Percentiles rank a stretch among this genome's conserved stretches.
These are phyloP conservation scores for Echinochloa phyllopogon DNA, from an alignment of 176 grass and related monocot genomes.

Conservation along the genomic window DNA sequence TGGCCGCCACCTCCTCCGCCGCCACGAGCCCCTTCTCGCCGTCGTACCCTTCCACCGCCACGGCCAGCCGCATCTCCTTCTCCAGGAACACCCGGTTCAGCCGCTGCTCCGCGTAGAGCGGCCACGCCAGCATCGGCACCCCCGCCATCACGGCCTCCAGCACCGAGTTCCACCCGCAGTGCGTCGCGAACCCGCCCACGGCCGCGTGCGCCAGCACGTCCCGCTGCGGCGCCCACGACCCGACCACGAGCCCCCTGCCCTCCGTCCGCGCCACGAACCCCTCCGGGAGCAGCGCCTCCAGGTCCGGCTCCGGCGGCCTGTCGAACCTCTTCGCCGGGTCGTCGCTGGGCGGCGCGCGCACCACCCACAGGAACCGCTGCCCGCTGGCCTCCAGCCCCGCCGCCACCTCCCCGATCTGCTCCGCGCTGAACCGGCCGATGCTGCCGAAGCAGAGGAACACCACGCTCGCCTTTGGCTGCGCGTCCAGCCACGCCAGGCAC, in stretches of 20 bases:
- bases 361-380: constrained; percentile 70
- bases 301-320: constrained; percentile 29
- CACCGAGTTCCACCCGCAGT: constrained; percentile 60
- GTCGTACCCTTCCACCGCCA: constrained; percentile 53
- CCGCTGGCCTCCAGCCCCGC: constrained; percentile 58
- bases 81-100: constrained; percentile 65
- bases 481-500: constrained; percentile 64
- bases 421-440: constrained; percentile 47
- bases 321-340: constrained; percentile 36
- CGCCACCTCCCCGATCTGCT: constrained; percentile 61
- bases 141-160: constrained; percentile 52
- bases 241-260: constrained; percentile 48
- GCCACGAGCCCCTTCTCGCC: constrained; percentile 28
- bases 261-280: constrained; percentile 61
- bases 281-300: constrained; percentile 47
- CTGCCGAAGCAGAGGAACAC: constrained; percentile 78
- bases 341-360: constrained; percentile 42
- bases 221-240: constrained; percentile 70
- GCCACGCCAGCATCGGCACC: constrained; percentile 61
- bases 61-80: constrained; percentile 51
- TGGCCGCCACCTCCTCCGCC: constrained; percentile 41
- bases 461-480: constrained; percentile 48
- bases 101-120: constrained; percentile 64
- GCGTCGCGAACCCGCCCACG: constrained; percentile 57
- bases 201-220: constrained; percentile 60